A percentile compares a stretch with the other conserved stretches of the same genome.
Conservation (phyloP, 306 rosid genomes). For the Lathyrus tuberosus region DNA sequence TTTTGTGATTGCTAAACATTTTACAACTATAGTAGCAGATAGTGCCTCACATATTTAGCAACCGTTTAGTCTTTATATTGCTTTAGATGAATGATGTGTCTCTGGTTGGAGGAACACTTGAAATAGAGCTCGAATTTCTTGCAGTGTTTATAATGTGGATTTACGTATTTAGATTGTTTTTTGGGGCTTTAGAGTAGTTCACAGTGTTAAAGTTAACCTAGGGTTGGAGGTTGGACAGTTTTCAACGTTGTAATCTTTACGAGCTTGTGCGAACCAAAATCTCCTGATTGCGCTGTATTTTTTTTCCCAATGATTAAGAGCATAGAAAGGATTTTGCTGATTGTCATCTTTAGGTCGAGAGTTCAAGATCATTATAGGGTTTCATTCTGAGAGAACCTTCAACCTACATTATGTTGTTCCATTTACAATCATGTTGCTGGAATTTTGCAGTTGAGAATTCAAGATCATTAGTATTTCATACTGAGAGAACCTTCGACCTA, state of each 20-base stretch:
- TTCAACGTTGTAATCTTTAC: background rate
- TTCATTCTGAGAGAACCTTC: constrained; percentile 14
- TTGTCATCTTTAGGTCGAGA: constrained; percentile 18
- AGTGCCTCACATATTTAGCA: background rate
- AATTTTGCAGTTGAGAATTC: background rate
- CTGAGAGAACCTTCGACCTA: constrained; percentile 21
- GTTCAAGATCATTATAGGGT: background rate
- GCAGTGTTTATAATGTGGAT: constrained; percentile 11
- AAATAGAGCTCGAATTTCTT: background rate
- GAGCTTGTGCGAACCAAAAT: background rate
- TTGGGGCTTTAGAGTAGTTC: background rate
- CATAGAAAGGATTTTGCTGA: constrained; percentile 6
- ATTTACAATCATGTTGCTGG: background rate
- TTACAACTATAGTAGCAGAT: background rate
- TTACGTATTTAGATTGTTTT: background rate
- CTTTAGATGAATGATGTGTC: background rate
- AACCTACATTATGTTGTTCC: background rate
- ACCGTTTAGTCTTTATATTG: background rate
- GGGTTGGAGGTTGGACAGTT: background rate
- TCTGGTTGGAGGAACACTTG: constrained; percentile 3
- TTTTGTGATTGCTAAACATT: background rate
- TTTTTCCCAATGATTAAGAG: background rate
- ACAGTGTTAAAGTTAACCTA: background rate
- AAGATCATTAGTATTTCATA: background rate
- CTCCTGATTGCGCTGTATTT: background rate